Evolutionary conservation across 2,329 filamentous ascomycete genomes (phyloP).

Genomic region (Ilyonectria mors-panacis): DNA sequence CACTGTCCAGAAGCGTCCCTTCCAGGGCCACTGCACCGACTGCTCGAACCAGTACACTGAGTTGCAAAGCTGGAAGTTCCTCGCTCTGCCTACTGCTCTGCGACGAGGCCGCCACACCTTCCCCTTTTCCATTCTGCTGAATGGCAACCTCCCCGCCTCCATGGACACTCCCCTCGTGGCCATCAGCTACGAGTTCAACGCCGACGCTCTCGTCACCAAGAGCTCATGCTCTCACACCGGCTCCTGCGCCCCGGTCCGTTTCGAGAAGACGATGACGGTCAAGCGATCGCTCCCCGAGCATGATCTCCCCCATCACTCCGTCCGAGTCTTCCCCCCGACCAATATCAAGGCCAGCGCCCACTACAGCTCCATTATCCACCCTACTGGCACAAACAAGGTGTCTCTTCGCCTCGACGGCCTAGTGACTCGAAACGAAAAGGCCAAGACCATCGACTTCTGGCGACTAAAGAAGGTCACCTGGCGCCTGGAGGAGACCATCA

Average conservation of each 20-base stretch:
- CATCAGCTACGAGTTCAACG: slow-evolving; percentile 85
- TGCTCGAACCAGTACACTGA: slow-evolving; percentile 81
- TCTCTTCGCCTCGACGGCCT: slow-evolving; percentile 89
- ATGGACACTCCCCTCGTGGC: slow-evolving; percentile 81
- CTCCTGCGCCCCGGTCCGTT: slow-evolving; percentile 68
- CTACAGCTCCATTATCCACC: slow-evolving; percentile 87
- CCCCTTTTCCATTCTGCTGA: slow-evolving; percentile 90
- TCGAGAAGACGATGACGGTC: slow-evolving; percentile 79
- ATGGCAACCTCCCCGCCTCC: slow-evolving; percentile 87
- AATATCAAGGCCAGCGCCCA: slow-evolving; percentile 90
- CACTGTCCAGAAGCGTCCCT: slow-evolving; percentile 85
- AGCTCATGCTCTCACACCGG: slow-evolving; percentile 60
- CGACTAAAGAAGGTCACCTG: slow-evolving; percentile 92
- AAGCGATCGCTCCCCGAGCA: slow-evolving; percentile 83
- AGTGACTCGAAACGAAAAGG: slow-evolving; percentile 76
- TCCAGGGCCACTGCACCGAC: slow-evolving; percentile 82
- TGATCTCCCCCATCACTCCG: slow-evolving; percentile 86
- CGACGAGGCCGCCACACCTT: slow-evolving; percentile 78
- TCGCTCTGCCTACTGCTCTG: slow-evolving; percentile 69
- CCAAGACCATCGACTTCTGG: slow-evolving; percentile 85
- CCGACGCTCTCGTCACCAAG: slow-evolving; percentile 73
- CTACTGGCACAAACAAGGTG: slow-evolving; percentile 85
- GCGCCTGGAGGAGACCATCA: slow-evolving; percentile 91
- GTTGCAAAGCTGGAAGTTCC: slow-evolving; percentile 84
- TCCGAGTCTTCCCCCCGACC: slow-evolving; percentile 96